Percentiles rank a stretch among this genome's conserved stretches.
These are phyloP conservation scores for Steccherinum ochraceum DNA, from an alignment of 768 basidiomycete genomes.

Conservation along the genomic window DNA sequence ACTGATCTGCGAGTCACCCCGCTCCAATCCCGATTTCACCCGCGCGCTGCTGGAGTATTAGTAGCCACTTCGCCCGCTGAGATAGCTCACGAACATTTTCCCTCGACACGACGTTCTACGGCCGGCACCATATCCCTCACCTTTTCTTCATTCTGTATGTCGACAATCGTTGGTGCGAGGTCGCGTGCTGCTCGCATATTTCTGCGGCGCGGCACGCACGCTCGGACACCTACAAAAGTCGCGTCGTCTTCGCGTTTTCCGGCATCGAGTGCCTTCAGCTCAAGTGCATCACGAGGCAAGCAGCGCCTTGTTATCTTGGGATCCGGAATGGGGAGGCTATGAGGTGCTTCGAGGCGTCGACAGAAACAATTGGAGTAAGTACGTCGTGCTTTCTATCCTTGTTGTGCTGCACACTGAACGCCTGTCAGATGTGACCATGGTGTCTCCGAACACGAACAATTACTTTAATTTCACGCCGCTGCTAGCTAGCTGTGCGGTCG, in stretches of 20 bases:
- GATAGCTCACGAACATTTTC: no score
- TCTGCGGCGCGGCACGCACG: no score
- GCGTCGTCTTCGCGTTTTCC: no score
- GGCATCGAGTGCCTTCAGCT: no score
- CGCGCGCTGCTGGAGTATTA: not conserved
- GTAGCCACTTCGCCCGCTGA: no score
- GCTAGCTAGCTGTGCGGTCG: conserved; percentile 67
- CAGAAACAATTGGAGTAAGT: conserved; percentile 65
- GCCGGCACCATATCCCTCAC: no score
- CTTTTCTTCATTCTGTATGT: no score
- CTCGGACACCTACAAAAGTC: no score
- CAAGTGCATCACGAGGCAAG: conserved; percentile 18
- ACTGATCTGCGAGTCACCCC: not conserved
- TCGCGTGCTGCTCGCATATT: no score
- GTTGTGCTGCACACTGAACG: not conserved
- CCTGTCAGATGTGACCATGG: conserved; percentile 50
- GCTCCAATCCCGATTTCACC: not conserved
- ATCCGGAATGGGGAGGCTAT: conserved; percentile 77
- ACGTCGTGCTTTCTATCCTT: no score
- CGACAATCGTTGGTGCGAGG: no score
- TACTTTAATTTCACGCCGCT: conserved; percentile 69
- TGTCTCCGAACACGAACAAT: conserved; percentile 60
- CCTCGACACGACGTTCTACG: no score
- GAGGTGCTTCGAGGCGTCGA: conserved; percentile 60
- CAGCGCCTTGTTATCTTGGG: conserved; percentile 60